Conservation (phyloP, 2,329 filamentous ascomycete species). For the Mariannaea elegans region DNA sequence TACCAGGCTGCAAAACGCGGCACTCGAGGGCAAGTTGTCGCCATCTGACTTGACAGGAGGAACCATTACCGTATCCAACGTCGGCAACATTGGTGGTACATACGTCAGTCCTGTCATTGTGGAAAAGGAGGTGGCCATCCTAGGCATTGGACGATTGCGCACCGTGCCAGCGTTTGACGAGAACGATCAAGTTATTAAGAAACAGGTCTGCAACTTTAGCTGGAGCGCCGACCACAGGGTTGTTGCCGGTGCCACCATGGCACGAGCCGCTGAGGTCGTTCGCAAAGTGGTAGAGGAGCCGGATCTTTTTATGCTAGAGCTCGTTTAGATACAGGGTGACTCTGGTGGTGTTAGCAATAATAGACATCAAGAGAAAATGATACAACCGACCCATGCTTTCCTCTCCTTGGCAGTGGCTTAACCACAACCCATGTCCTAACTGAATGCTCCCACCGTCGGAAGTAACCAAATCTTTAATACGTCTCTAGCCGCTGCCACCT, state of each 20-base stretch:
- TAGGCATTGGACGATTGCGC: conserved; percentile 85
- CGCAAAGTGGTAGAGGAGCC: conserved; percentile 82
- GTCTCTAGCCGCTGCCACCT: no score
- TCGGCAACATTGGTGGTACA: conserved; percentile 92
- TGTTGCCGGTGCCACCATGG: conserved; percentile 94
- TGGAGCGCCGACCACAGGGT: conserved; percentile 97
- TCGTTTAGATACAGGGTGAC: conserved; percentile 63
- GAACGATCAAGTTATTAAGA: conserved; percentile 70
- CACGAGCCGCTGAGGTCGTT: conserved; percentile 85
- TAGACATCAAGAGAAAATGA: no score
- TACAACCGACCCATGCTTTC: no score
- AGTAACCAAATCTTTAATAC: no score
- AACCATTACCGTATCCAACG: conserved; percentile 96
- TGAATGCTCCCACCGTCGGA: no score
- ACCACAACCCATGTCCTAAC: no score
- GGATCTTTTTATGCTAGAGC: conserved; percentile 84
- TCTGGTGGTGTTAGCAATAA: not conserved
- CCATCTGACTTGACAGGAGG: conserved; percentile 82
- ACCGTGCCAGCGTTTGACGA: conserved; percentile 81
- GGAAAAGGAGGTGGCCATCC: conserved; percentile 87
- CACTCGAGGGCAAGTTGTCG: conserved; percentile 77
- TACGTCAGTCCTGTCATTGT: conserved; percentile 93
- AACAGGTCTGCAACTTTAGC: conserved; percentile 88
- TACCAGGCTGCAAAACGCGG: conserved; percentile 75
- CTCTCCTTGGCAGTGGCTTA: no score